Base-by-base conservation (phyloP, 1,284 basidiomycete species). In the Ganoderma lingzhi region DNA sequence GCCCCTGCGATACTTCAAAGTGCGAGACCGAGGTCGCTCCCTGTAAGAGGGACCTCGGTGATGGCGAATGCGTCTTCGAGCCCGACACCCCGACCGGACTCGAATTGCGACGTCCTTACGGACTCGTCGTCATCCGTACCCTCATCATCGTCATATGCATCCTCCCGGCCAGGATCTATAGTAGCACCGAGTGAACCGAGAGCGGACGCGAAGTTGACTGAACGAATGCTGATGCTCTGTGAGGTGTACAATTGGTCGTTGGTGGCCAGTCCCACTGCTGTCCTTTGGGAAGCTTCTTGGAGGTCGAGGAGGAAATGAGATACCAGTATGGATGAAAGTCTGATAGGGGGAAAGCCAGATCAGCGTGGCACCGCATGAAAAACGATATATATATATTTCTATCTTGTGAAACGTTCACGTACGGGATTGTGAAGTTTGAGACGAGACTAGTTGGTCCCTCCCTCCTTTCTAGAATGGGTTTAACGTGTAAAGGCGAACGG, bases 251-350 rank as follows among this genome's bases (percentile, higher is more conserved):
- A 37, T 15, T 32, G 17, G 19, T 58, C 51, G 19, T n/a, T 35
- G 32, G 32, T 12, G 19, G 17, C 55, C 32, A 55, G 30, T 6
- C 55, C 55, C 14, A 58, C 2, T 4, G 35, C 55, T 6, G 9
- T 58, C n/a, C 55, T 37, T 37, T 58, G 55, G 15, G 32, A 19
- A 8, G 32, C 55, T n/a, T 58, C 55, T 58, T 58, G 55, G 55
- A 58, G 55, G 32, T 58, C 55, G 32, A 58, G 55, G 32, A 58
- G 15, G 35, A 58, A 58, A n/a, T 58, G 55, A 3, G 55, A 58
- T 32, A 58, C 55, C 6, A 58, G 55, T 17, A 58, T 58, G 32
- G 55, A 58, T 2, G 55, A 58, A 2, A 58, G 55, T 37, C 55
- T 58, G 32, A 23, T 23, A 0, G 6, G 2, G 45, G n/a, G 9